Evolutionary conservation across 75 land plant genomes (phyloP), one percentile per base, ranked within the genome.

Genomic region (Chamaecyparis obtusa): DNA sequence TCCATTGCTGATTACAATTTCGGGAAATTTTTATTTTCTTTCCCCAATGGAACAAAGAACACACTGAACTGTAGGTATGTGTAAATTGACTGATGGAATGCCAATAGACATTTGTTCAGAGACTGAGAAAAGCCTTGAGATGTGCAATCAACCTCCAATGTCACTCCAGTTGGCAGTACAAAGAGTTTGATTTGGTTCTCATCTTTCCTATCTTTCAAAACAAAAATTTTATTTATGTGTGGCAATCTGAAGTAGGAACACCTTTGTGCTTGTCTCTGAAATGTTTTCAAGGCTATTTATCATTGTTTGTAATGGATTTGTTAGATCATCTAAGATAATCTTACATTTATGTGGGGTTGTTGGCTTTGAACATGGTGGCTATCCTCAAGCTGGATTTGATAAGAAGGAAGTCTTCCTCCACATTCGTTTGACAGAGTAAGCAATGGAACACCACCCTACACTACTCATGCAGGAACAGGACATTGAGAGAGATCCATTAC

Each of bases 401-500:
- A 94, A 92, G 92, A 93, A 95, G 67, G 95, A 95, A 43, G 93
- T 95, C 48, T 89, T 94, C 87, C 84, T 93, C 2, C 97, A 95
- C 71, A 93, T 94, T 2, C 85, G 90, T 35, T 56, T 95, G 88
- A 87, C 94, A 17, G 95, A 95, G 85, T 92, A 95, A 85, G 79
- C 90, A 6, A 77, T 76, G 7, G 92, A 93, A 24, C 94, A 90
- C 49, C 91, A 85, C 19, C 95, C 94, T 5, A 90, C 92, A 9
- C 86, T 94, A 44, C 17, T 87, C 44, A 91, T 94, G 48, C 92
- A 94, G 67, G 92, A 92, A 44, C 85, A 89, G 41, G 51, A 88
- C 33, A 85, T 86, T 77, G 89, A 90, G 43, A 82, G n/a, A 49
- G 49, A 69, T 44, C 49, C 79, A 17, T 10, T 3, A 24, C 49